A percentile compares a stretch with the other conserved stretches of the same genome.
Conservation (phyloP, 176 grass and related monocot species). For the sorghum (Sorghum bicolor) region DNA sequence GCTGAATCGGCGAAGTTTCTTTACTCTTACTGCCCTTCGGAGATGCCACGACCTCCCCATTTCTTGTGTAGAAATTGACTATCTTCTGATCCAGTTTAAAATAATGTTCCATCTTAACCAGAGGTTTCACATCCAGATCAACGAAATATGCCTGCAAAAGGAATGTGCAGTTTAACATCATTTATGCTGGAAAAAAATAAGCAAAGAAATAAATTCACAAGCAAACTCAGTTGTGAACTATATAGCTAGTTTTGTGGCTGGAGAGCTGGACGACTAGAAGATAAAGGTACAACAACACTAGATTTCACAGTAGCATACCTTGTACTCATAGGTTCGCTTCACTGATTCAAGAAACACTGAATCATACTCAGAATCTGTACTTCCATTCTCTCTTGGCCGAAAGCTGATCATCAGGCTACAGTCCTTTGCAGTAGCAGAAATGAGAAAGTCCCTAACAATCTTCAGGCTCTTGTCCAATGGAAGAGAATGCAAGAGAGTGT, state of each 20-base stretch:
- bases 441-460: slow-evolving; percentile 73
- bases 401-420: slow-evolving; percentile 95
- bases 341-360: slow-evolving; percentile 62
- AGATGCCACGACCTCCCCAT: neutral
- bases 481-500: slow-evolving; percentile 65
- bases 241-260: neutral
- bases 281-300: neutral
- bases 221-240: neutral
- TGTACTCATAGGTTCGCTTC: slow-evolving; percentile 77
- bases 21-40: neutral
- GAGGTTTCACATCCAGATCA: slow-evolving; percentile 89
- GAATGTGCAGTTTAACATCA: neutral
- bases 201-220: neutral
- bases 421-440: slow-evolving; percentile 81
- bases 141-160: slow-evolving; percentile 61
- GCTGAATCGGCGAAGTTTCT: neutral
- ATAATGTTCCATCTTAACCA: slow-evolving; percentile 72
- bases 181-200: neutral
- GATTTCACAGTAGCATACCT: slow-evolving; percentile 46
- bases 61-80: slow-evolving; percentile 67
- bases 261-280: neutral
- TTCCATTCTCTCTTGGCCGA: slow-evolving; percentile 43
- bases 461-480: slow-evolving; percentile 56
- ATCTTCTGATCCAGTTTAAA: slow-evolving; percentile 75
- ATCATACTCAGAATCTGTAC: slow-evolving; percentile 42